Conservation (phyloP, 257 asterid genomes). For the Solanum tarijense region DNA sequence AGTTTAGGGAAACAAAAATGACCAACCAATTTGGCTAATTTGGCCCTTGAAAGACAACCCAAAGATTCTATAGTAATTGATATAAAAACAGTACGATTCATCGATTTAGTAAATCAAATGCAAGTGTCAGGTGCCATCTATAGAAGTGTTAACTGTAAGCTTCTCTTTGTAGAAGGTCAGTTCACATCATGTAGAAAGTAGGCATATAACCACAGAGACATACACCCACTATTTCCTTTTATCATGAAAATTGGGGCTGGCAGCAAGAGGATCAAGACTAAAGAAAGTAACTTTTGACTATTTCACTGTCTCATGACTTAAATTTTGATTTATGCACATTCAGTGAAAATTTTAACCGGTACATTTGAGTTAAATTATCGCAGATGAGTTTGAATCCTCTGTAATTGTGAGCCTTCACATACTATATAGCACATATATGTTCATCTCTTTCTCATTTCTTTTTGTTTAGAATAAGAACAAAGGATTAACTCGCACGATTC, state of each 20-base stretch:
- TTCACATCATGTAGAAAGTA: not conserved
- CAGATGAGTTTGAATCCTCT: not conserved
- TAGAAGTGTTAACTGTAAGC: not conserved
- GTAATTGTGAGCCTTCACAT: not conserved
- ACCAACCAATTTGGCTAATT: not conserved
- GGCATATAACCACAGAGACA: not conserved
- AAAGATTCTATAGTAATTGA: not conserved
- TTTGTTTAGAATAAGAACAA: not conserved
- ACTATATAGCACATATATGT: not conserved
- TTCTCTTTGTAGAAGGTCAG: not conserved
- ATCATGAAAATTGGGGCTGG: not conserved
- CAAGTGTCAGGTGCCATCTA: not conserved
- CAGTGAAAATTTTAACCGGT: not conserved
- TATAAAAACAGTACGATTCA: not conserved
- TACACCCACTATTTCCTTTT: not conserved
- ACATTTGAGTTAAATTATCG: not conserved
- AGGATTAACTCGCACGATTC: not conserved
- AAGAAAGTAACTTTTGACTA: not conserved
- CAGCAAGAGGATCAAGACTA: not conserved
- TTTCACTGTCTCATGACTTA: not conserved
- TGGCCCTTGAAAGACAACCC: not conserved
- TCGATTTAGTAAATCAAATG: not conserved
- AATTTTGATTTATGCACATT: not conserved
- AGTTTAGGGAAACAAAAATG: not conserved
- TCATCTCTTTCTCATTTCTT: not conserved